These are phyloP conservation scores for Lactuca saligna DNA, from an alignment of 129 eudicot species.

Conservation along the genomic window DNA sequence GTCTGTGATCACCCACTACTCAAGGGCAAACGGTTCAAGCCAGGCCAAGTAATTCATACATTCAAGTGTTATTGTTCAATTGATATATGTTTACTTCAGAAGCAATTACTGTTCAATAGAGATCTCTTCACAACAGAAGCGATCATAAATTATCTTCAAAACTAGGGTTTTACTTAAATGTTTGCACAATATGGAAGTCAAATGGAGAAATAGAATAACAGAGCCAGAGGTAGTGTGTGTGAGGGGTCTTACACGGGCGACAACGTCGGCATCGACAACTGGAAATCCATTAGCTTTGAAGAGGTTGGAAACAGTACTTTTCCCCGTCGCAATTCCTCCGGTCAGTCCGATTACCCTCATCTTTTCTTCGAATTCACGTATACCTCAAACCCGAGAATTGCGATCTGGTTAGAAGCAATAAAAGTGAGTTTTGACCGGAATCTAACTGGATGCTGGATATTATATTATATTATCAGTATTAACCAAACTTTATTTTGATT, in stretches of 20 bases:
- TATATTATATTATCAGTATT: too few species aligned
- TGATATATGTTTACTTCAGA: not conserved
- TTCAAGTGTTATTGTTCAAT: not conserved
- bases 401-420: not conserved
- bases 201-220: not conserved
- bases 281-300: conserved; percentile 74
- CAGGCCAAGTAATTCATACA: not conserved
- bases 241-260: conserved; percentile 71
- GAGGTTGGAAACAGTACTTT: conserved; percentile 88
- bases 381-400: not conserved
- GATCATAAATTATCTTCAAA: not conserved
- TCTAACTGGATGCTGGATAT: not conserved
- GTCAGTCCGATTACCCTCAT: conserved; percentile 90
- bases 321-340: conserved; percentile 90
- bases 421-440: not conserved
- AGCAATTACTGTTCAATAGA: not conserved
- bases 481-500: too few species aligned
- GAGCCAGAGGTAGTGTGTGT: not conserved
- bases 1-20: conserved; percentile 3
- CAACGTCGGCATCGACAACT: conserved; percentile 88
- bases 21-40: not conserved
- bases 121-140: not conserved
- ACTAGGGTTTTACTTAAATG: conserved; percentile 1
- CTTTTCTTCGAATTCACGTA: not conserved
- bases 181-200: not conserved